Conservation (phyloP, 2,329 filamentous ascomycete genomes). For the Elsinoe arachidis region DNA sequence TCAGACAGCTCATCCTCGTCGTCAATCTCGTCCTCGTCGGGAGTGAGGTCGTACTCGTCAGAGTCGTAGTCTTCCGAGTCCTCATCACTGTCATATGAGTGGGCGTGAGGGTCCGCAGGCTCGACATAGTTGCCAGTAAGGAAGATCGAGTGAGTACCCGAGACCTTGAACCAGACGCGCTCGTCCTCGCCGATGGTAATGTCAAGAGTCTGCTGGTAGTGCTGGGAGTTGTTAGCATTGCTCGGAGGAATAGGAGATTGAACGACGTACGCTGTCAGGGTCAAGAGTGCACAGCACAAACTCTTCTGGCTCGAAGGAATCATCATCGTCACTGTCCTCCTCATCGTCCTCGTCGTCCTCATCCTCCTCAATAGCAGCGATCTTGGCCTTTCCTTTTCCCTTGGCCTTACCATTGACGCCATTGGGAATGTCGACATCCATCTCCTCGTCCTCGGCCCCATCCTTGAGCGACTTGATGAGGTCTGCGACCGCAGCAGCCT, state of each 20-base stretch:
- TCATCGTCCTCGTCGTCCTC: conserved; percentile 39
- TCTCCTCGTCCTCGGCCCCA: conserved; percentile 56
- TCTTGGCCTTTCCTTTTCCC: conserved; percentile 55
- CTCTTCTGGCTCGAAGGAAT: conserved; percentile 67
- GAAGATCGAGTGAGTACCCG: conserved; percentile 80
- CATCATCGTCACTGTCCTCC: conserved; percentile 51
- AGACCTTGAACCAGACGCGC: conserved; percentile 84
- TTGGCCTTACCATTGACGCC: conserved; percentile 57
- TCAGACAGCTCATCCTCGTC: conserved; percentile 41
- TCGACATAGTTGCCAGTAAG: conserved; percentile 95
- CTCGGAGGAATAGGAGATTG: conserved; percentile 2
- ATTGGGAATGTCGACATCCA: conserved; percentile 60
- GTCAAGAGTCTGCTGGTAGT: conserved; percentile 91
- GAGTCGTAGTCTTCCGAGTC: conserved; percentile 51
- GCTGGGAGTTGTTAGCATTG: conserved; percentile 46
- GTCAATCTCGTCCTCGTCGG: conserved; percentile 67
- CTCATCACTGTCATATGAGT: conserved; percentile 50
- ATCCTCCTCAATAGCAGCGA: conserved; percentile 46
- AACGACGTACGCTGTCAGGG: conserved; percentile 66
- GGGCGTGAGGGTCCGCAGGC: conserved; percentile 53
- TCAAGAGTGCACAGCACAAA: conserved; percentile 94
- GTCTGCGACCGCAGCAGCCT: conserved; percentile 67
- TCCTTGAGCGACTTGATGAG: conserved; percentile 56
- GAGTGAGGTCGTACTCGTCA: conserved; percentile 62
- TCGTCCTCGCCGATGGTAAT: conserved; percentile 85